A percentile compares a stretch with the other conserved stretches of the same genome.
Evolutionary conservation across 257 asterid species (phyloP).

Genomic region (Catharanthus roseus): DNA sequence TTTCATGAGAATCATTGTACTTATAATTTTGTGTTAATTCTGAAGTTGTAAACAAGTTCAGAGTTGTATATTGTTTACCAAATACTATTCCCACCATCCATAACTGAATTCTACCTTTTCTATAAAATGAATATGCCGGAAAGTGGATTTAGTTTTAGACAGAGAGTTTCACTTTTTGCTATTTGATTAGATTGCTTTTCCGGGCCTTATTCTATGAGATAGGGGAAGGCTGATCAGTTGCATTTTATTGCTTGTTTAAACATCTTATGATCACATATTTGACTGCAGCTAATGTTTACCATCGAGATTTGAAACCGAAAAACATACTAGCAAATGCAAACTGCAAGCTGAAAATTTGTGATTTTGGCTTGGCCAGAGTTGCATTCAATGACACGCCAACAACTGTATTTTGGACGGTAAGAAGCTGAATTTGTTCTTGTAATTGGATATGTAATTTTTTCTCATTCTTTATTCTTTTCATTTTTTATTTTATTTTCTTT

Average conservation of each 20-base stretch:
- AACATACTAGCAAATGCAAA: constrained; percentile 93
- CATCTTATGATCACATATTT: constrained; percentile 12
- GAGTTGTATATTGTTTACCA: neutral
- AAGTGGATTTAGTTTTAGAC: too few species aligned
- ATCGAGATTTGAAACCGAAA: constrained; percentile 86
- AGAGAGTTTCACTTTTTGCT: neutral
- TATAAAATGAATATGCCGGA: too few species aligned
- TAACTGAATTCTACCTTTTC: too few species aligned
- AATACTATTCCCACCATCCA: too few species aligned
- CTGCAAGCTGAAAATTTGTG: constrained; percentile 92
- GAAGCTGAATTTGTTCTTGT: constrained; percentile 3
- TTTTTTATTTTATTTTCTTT: neutral
- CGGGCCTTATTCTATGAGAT: neutral
- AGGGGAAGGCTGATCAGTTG: neutral
- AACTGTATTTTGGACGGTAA: constrained; percentile 95
- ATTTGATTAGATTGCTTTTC: neutral
- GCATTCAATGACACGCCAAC: constrained; percentile 88
- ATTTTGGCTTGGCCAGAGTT: constrained; percentile 95
- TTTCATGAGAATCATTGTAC: too few species aligned
- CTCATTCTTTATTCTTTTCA: neutral
- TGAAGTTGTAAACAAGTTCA: neutral
- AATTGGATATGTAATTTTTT: neutral
- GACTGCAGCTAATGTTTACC: constrained; percentile 85
- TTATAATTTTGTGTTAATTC: neutral
- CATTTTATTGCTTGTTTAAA: neutral